Base-by-base conservation (phyloP, 805 yeast species). In the Zygoascus ofunaensis region DNA sequence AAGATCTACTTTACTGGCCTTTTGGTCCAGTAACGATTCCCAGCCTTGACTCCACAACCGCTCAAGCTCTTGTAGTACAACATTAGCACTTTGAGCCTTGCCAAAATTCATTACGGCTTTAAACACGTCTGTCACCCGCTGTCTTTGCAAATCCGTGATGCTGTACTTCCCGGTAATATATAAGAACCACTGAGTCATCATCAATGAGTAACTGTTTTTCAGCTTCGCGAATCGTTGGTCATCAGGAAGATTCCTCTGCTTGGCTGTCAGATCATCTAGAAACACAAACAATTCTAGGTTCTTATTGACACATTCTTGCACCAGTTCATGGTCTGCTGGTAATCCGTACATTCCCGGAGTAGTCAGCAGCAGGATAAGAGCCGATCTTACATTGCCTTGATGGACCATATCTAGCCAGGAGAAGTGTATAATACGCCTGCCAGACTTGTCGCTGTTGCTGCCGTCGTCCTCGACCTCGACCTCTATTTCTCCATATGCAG, bases 381-480 rank as follows among this genome's bases (percentile, higher is more conserved):
- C 41, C 3, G 41, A 24, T 17, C 23, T 26, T 4, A 37, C 10
- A 8, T n/a, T 37, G 19, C 20, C 33, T 12, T 37, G 41, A 15
- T 37, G 41, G 17, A 30, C 22, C 12, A 37, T 37, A 26, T 37
- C 41, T 3, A 24, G n/a, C 41, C 41, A 37, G 18, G 41, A 37
- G 14, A 21, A 37, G n/a, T 36, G 14, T 4, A 36, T 19, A n/a
- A n/a, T n/a, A n/a, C n/a, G n/a, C n/a, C n/a, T n/a, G n/a, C n/a
- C n/a, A n/a, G n/a, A n/a, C n/a, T n/a, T n/a, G n/a, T n/a, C n/a
- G n/a, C n/a, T n/a, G 14, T 20, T 15, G 30, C 24, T 4, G 17
- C 33, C 18, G 5, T 24, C 19, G 8, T 24, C 34, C 7, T 26
- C 10, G 7, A 8, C 10, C 30, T 7, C 30, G 14, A 33, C 24